Evolutionary conservation across 352 stramenopile genomes (phyloP).

Genomic region (Pythium dissimile): DNA sequence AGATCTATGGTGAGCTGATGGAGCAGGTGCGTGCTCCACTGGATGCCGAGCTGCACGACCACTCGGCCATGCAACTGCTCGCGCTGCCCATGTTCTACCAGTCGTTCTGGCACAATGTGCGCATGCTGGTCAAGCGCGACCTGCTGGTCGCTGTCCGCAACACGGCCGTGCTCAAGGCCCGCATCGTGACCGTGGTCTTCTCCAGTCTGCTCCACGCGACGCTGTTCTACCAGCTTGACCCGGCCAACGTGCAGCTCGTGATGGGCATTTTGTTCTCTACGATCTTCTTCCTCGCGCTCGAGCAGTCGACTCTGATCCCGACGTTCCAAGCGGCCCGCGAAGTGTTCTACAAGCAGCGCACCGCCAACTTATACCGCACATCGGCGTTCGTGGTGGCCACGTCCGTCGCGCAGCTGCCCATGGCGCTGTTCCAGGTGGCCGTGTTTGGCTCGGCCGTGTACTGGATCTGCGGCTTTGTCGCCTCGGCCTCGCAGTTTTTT

Average conservation of each 20-base stretch:
- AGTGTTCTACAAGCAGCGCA: constrained; percentile 87
- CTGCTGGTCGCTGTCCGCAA: constrained; percentile 64
- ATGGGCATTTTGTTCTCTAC: constrained; percentile 85
- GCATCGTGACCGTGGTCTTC: constrained; percentile 42
- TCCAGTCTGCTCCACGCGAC: constrained; percentile 49
- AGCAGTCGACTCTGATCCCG: constrained; percentile 73
- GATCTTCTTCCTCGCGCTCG: constrained; percentile 80
- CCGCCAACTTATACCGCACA: constrained; percentile 82
- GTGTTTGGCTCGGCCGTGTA: constrained; percentile 89
- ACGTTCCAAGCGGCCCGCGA: constrained; percentile 67
- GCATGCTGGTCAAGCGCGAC: constrained; percentile 49
- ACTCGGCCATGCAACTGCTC: constrained; percentile 44
- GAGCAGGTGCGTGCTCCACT: too few species aligned
- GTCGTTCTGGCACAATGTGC: constrained; percentile 38
- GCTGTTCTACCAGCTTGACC: constrained; percentile 53
- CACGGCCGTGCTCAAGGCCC: constrained; percentile 41
- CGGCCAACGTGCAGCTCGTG: constrained; percentile 45
- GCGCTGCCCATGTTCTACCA: constrained; percentile 40
- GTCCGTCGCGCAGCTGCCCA: constrained; percentile 45
- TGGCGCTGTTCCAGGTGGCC: constrained; percentile 62
- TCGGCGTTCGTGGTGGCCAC: constrained; percentile 70
- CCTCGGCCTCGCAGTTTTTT: constrained; percentile 47
- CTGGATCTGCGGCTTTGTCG: constrained; percentile 77
- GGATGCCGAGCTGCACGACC: too few species aligned
- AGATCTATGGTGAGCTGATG: constrained; percentile 40